Evolutionary conservation across 805 yeast species (phyloP), one percentile per base, ranked within the genome.

Genomic region (Ogataea wickerhamii): DNA sequence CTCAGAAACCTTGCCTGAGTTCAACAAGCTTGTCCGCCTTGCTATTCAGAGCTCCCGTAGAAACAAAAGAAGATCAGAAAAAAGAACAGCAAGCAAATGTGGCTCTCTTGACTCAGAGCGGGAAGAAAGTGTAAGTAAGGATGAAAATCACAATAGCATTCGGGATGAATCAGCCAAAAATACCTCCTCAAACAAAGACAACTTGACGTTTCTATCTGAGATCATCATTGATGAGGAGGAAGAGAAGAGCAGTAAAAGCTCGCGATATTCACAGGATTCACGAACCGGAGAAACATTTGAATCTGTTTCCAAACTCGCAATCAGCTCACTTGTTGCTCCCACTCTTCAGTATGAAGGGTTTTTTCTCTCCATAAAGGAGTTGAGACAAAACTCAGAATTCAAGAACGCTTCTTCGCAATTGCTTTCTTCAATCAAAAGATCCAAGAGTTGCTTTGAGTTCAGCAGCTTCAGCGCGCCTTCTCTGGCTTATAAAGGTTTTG

Each of bases 11-110:
- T 63, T 78, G 19, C 61, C 68, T 1, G 98, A 93, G 48, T 91
- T 91, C 57, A 95, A 88, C 60, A 85, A 82, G 58, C 70, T 91
- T 24, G 97, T 93, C 0, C 69, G 95, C 25, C 94, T 96, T 7
- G 98, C 96, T 1, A 82, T 91, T 19, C 98, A 91, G 61, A 82
- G 94, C 36, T 97, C 86, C 2, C 68, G 98, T 45, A 69, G 98
- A 48, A 91, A 91, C 59, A 71, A 95, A 43, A 86, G 82, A 55
- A 62, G 95, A 47, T 74, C 78, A 6, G 67, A 68, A 43, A 73
- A 70, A 49, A 55, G 64, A 34, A 38, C 51, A 7, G 63, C 61
- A 2, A 52, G 49, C 26, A 55, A 50, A 32, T 18, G 19, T 5
- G 23, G 13, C 16, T 12, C n/a, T 14, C 16, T 16, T 7, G 17